phyloP scores from a whole-genome alignment of 148 eudicot genomes.

The Rhododendron henanense region DNA sequence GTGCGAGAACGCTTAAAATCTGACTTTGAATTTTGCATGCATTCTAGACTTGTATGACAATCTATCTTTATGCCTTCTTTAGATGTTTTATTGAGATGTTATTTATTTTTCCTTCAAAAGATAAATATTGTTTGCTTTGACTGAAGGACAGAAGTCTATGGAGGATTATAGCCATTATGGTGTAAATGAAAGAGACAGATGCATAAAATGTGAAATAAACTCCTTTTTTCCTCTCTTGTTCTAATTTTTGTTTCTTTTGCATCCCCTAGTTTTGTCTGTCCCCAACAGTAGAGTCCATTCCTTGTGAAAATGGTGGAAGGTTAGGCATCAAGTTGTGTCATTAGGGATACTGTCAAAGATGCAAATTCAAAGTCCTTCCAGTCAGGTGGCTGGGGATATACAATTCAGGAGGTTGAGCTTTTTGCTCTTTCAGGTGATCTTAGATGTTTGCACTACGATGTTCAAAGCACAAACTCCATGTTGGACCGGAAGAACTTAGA shows the following conservation, averaged over 20 bases:
- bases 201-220: background rate
- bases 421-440: background rate
- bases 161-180: background rate
- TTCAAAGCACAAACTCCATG: background rate
- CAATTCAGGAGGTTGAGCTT: background rate
- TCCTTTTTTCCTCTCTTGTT: background rate
- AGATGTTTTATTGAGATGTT: background rate
- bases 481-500: background rate
- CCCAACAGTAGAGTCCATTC: background rate
- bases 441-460: background rate
- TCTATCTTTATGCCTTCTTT: background rate
- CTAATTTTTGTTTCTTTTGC: background rate
- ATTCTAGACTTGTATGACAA: background rate
- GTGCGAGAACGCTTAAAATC: slow-evolving; percentile 23
- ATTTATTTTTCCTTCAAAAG: background rate
- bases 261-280: background rate
- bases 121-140: background rate
- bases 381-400: background rate
- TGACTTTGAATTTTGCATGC: background rate
- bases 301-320: background rate
- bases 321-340: background rate
- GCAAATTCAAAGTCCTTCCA: background rate
- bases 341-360: background rate
- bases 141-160: background rate
- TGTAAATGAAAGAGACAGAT: background rate